Evolutionary conservation across 2,329 filamentous ascomycete species (phyloP), one percentile per base, ranked within the genome.

Genomic region (Incumbomyces lentus): DNA sequence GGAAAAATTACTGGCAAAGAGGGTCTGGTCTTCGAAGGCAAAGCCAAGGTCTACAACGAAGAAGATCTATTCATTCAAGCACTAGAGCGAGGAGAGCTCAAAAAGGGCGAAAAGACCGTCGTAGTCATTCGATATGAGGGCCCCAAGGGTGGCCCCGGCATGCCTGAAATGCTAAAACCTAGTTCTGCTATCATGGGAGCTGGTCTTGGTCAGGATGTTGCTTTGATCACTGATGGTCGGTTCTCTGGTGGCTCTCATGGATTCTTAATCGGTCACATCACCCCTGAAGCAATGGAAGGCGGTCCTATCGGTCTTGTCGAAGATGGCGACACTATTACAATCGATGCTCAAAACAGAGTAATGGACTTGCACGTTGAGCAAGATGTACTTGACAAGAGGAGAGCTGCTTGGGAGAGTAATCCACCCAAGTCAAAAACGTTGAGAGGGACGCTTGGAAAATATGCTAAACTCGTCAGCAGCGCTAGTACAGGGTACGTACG

Each of bases 261-360:
- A 33, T 92, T 92, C 75, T 70, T 92, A 56, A 90, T 92, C 58
- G 86, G 86, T 1, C 86, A 92, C 66, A 84, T 94, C 52, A 86
- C 89, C 34, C 87, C 87, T 19, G 87, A 94, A 68, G 87, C 87
- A 7, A 82, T 86, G 61, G 84, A 85, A 54, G 87, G 87, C 41
- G 87, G 87, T 0, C 87, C 87, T 2, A 92, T 94, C 52, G 87
- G 78, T 12, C 73, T 94, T 10, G 83, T 92, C n/a, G 64, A 76
- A 56, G 82, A 94, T 55, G 87, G 87, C 19, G 87, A 94, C 62
- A 73, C 73, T 48, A 83, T 94, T 55, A 78, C 81, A 40, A 93
- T 94, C 50, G 86, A 94, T 59, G 84, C 87, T 0, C 83, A 89
- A 64, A 78, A 79, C 61, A 77, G 77, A 37, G 73, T 72, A 42